Evolutionary conservation across 345 rosid genomes (phyloP).

Genomic region (Sonneratia alba): DNA sequence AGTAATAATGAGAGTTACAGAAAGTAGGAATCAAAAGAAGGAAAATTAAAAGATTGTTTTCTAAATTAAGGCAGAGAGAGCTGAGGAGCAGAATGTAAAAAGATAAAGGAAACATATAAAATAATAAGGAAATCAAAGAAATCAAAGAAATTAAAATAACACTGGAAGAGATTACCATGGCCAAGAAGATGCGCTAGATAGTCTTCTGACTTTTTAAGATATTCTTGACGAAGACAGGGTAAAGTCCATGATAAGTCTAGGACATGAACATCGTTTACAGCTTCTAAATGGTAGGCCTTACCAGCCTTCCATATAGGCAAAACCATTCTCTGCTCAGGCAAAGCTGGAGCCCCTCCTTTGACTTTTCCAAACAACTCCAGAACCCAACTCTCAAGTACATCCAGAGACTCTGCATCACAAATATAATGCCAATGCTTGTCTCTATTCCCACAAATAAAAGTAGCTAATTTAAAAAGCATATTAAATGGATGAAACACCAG

Average conservation of each 20-base stretch:
- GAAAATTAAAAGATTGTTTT: neutral
- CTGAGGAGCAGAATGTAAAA: neutral
- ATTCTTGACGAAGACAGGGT: slow-evolving; percentile 79
- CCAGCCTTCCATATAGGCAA: slow-evolving; percentile 80
- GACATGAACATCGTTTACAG: slow-evolving; percentile 83
- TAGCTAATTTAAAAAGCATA: neutral
- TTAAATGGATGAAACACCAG: neutral
- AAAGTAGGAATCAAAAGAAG: neutral
- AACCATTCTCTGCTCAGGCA: slow-evolving; percentile 46
- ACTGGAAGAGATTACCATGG: slow-evolving; percentile 47
- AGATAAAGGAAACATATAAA: neutral
- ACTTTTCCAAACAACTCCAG: slow-evolving; percentile 59
- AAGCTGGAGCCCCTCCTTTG: slow-evolving; percentile 50
- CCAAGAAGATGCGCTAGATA: slow-evolving; percentile 92
- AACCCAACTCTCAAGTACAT: slow-evolving; percentile 84
- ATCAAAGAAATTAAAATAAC: neutral
- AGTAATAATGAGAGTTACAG: neutral
- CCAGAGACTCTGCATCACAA: slow-evolving; percentile 74
- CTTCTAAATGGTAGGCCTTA: slow-evolving; percentile 68
- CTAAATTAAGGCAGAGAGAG: neutral
- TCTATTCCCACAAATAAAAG: neutral
- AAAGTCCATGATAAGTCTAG: slow-evolving; percentile 81
- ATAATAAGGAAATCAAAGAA: neutral
- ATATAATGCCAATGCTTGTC: neutral
- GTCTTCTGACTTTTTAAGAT: slow-evolving; percentile 90